phyloP scores from a whole-genome alignment of 345 rosid species.

The Turritis glabra region DNA sequence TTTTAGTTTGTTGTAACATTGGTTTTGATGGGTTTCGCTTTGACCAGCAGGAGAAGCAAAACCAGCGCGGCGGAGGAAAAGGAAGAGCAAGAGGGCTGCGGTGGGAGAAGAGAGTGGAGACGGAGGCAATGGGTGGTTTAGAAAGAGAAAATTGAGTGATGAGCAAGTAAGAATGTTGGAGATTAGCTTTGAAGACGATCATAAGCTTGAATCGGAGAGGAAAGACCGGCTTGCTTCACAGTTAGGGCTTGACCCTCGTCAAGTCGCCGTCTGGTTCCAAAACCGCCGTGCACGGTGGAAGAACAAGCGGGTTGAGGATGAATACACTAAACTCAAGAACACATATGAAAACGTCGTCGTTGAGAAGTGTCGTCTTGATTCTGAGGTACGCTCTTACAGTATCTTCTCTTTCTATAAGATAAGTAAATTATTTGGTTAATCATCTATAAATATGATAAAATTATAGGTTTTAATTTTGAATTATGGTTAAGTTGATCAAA shows the following conservation, averaged over 20 bases:
- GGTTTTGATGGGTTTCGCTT: slow-evolving; percentile 18
- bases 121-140: slow-evolving; percentile 30
- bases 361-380: slow-evolving; percentile 74
- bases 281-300: slow-evolving; percentile 94
- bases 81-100: slow-evolving; percentile 51
- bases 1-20: not conserved
- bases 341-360: slow-evolving; percentile 49
- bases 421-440: not conserved
- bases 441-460: not conserved
- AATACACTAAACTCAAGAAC: slow-evolving; percentile 53
- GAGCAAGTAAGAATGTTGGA: slow-evolving; percentile 73
- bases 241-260: slow-evolving; percentile 88
- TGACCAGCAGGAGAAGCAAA: slow-evolving; percentile 46
- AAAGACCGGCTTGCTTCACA: slow-evolving; percentile 73
- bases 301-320: slow-evolving; percentile 87
- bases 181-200: slow-evolving; percentile 62
- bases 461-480: not conserved
- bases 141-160: slow-evolving; percentile 69
- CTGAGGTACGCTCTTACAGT: slow-evolving; percentile 52
- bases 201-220: slow-evolving; percentile 80
- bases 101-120: slow-evolving; percentile 30
- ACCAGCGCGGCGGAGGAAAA: slow-evolving; percentile 44
- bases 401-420: not conserved
- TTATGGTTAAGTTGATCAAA: not conserved
- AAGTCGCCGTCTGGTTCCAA: slow-evolving; percentile 97